These are phyloP conservation scores for Phanerochaete carnosa DNA, from an alignment of 768 basidiomycete species.

Conservation along the genomic window DNA sequence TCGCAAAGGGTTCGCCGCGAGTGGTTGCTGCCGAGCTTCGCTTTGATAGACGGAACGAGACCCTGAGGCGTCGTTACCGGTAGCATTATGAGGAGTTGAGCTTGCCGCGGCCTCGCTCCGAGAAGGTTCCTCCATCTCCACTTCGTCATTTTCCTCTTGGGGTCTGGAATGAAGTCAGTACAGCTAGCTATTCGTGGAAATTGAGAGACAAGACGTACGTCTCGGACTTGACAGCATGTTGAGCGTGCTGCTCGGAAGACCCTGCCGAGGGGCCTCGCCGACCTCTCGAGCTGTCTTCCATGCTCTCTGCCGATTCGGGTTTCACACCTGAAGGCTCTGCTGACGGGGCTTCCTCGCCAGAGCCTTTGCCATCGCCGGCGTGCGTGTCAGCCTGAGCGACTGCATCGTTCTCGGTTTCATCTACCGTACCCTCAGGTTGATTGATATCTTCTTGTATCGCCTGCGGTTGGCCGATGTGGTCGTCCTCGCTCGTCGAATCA, in stretches of 20 bases:
- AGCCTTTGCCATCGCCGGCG: conserved; percentile 22
- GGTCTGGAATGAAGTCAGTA: neutral
- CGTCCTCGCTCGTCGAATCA: conserved; percentile 3
- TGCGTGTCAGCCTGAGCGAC: conserved; percentile 19
- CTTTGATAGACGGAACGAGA: conserved; percentile 1
- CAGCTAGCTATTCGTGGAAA: no score
- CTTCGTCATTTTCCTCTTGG: neutral
- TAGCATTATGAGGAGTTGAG: conserved; percentile 14
- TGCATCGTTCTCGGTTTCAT: conserved; percentile 7
- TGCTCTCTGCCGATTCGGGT: neutral
- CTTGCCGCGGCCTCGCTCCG: neutral
- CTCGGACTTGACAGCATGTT: neutral
- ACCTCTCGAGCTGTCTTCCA: neutral
- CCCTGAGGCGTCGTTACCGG: conserved; percentile 5
- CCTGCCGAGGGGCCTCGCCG: neutral
- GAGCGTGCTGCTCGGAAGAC: neutral
- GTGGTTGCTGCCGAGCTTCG: conserved; percentile 27
- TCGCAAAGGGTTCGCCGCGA: conserved; percentile 56
- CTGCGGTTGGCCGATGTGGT: neutral
- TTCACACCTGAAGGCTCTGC: neutral
- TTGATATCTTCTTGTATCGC: conserved; percentile 13
- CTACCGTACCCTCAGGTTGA: conserved; percentile 17
- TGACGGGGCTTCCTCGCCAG: neutral
- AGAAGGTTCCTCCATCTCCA: neutral
- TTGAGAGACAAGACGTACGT: neutral